Conservation (phyloP, 768 basidiomycete genomes). For the Wakefieldia striispora region DNA sequence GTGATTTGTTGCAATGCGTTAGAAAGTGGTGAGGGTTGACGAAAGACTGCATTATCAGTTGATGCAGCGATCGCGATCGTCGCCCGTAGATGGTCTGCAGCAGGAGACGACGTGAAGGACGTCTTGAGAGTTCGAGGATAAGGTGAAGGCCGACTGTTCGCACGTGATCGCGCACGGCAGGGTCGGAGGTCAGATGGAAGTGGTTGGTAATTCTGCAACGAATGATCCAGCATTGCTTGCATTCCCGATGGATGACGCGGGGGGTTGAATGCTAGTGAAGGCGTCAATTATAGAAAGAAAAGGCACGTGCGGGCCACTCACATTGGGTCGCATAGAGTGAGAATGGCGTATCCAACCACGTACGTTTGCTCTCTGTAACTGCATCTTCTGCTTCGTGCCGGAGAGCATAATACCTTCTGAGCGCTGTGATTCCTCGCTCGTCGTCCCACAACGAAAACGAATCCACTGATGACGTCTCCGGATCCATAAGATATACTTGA, state of each 20-base stretch:
- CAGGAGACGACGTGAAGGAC: constrained; percentile 37
- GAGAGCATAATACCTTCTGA: constrained; percentile 68
- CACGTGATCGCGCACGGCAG: constrained; percentile 62
- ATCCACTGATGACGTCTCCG: constrained; percentile 49
- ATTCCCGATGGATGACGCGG: constrained; percentile 63
- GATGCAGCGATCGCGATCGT: constrained; percentile 19
- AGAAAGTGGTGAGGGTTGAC: constrained; percentile 22
- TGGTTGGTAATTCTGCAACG: constrained; percentile 66
- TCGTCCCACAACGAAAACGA: constrained; percentile 59
- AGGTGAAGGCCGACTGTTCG: constrained; percentile 69
- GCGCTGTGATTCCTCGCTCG: constrained; percentile 59
- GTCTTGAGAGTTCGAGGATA: constrained; percentile 59
- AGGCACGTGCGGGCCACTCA: constrained; percentile 36
- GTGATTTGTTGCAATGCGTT: constrained; percentile 42
- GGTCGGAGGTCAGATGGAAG: constrained; percentile 71
- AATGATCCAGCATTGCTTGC: constrained; percentile 71
- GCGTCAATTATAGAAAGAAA: constrained; percentile 1
- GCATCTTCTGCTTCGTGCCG: constrained; percentile 65
- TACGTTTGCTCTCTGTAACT: constrained; percentile 61
- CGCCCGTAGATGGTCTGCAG: constrained; percentile 36
- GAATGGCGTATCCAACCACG: constrained; percentile 71
- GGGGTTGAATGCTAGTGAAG: constrained; percentile 61
- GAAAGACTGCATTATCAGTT: constrained; percentile 12
- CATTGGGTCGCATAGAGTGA: constrained; percentile 73
- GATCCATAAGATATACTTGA: constrained; percentile 55